Evolutionary conservation across 1,139 yeast species (phyloP).

Genomic region (Blastobotrys proliferans): DNA sequence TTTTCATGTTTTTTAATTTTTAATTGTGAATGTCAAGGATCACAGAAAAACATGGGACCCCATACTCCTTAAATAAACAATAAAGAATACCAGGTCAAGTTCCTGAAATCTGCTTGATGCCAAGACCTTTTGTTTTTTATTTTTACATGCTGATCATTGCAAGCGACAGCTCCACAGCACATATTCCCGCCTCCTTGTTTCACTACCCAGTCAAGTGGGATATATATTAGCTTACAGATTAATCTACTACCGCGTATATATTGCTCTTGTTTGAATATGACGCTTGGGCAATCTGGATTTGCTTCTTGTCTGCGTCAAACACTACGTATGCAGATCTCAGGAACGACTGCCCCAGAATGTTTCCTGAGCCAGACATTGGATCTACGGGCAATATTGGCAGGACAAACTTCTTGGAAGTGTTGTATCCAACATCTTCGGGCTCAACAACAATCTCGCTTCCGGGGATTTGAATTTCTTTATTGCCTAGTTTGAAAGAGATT

Average conservation of each 20-base stretch:
- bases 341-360: conserved; percentile 67
- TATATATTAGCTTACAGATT: too few species aligned
- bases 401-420: conserved; percentile 17
- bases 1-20: too few species aligned
- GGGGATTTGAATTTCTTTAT: conserved; percentile 37
- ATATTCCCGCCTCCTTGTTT: too few species aligned
- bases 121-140: too few species aligned
- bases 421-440: conserved; percentile 11
- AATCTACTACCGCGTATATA: conserved; percentile 20
- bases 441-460: conserved; percentile 33
- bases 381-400: conserved; percentile 37
- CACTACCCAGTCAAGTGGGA: too few species aligned
- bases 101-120: too few species aligned
- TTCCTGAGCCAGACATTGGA: conserved; percentile 35
- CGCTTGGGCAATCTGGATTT: conserved; percentile 65
- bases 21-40: too few species aligned
- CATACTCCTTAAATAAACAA: too few species aligned
- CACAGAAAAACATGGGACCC: too few species aligned
- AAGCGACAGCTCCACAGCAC: too few species aligned
- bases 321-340: conserved; percentile 72
- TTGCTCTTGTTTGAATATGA: conserved; percentile 27
- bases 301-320: conserved; percentile 61
- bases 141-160: too few species aligned
- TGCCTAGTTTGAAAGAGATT: conserved; percentile 38
- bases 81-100: too few species aligned